Evolutionary conservation across 2,329 filamentous ascomycete species (phyloP), one percentile per base, ranked within the genome.

Genomic region (Aureobasidium melanogenum): DNA sequence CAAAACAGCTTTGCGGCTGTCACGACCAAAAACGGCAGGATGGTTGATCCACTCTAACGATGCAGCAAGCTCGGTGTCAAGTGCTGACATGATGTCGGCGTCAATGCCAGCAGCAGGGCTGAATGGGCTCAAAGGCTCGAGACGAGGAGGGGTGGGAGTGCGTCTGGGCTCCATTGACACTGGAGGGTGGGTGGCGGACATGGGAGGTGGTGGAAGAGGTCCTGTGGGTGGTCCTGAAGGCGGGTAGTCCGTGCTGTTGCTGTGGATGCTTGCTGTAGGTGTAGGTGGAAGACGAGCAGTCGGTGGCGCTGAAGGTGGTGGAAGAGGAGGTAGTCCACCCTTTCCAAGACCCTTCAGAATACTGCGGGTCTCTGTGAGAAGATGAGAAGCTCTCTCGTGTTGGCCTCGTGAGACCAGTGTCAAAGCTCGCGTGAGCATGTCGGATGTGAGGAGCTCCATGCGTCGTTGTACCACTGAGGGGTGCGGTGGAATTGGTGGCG

Each of bases 1-100:
- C 26, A 99, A 80, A 2, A 99, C 92, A 5, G 93, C 91, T 78
- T 99, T 99, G 69, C 94, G 87, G 62, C 89, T 94, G 72, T 99
- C 94, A 39, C 94, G 86, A 9, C 89, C 88, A 72, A 99, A 99
- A 2, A 97, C 90, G 1, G 92, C 92, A 1, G 94, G 94, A 70
- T 99, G 94, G 71, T 88, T 91, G 74, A 99, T 97, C 94, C 94
- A 99, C 75, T 99, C 94, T 17, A 99, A 79, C 55, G 89, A 90
- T 36, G 89, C 84, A 72, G 96, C 91, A 36, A 99, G 83, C 73
- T 99, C 94, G 0, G 89, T 84, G 72, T 99, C 94, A 19, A 99
- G 84, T 2, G 94, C 92, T 26, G 85, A 80, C 69, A 97, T 93
- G 0, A 89, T 94, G 38, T 80, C 81, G 6, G 84, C 76, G 69